phyloP scores from a whole-genome alignment of 306 rosid species.

The Morella rubra region DNA sequence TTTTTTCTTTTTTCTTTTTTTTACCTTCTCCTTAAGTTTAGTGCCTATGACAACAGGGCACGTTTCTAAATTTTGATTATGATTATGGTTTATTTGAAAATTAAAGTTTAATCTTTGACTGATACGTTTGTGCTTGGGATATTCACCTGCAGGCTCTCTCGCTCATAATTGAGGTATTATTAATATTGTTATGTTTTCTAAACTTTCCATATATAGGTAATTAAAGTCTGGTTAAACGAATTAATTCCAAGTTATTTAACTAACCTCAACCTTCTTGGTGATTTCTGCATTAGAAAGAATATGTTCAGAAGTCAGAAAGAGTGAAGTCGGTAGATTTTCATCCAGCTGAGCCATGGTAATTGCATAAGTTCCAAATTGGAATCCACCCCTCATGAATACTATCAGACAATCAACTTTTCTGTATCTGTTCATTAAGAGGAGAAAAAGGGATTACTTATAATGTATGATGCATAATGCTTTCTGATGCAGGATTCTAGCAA shows the following conservation, averaged over 20 bases:
- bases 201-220: too few relatives aligned
- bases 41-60: too few relatives aligned
- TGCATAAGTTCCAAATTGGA: too few relatives aligned
- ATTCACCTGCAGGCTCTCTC: slow-evolving; percentile 14
- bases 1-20: too few relatives aligned
- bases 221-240: neutral
- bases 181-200: neutral
- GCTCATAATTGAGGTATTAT: slow-evolving; percentile 45
- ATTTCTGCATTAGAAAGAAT: slow-evolving; percentile 49
- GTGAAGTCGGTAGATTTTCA: slow-evolving; percentile 48
- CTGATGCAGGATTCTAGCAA: slow-evolving; percentile 60
- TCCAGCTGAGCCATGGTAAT: slow-evolving; percentile 2
- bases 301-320: slow-evolving; percentile 65
- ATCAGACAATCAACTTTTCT: too few relatives aligned
- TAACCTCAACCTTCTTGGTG: neutral
- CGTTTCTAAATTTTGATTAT: too few relatives aligned
- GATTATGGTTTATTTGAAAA: too few relatives aligned
- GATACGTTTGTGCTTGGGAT: too few relatives aligned
- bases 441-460: neutral
- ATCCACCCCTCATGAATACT: too few relatives aligned
- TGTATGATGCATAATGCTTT: slow-evolving; percentile 7
- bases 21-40: too few relatives aligned
- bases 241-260: neutral
- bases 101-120: too few relatives aligned
- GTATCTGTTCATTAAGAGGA: too few relatives aligned